Base-by-base conservation (phyloP, 1,139 yeast species). In the Saccharomycopsis crataegensis region DNA sequence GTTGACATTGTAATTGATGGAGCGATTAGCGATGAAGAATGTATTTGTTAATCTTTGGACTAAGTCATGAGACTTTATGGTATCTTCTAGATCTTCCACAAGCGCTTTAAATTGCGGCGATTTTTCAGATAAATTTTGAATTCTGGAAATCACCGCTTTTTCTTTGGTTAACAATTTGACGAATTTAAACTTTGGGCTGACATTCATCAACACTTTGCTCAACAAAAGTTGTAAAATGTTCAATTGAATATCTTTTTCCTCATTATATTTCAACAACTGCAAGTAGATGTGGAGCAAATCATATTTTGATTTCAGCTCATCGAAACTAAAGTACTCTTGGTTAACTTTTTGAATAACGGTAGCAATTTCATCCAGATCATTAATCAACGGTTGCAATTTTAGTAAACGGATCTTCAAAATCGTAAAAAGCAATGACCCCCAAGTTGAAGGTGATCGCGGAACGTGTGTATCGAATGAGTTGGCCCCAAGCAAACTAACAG, bases 1-100 rank as follows among this genome's bases (percentile, higher is more conserved):
- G 12, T 11, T 11, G 12, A 55, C 50, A 38, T 43, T 36, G 14
- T 49, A 9, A 45, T 49, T 54, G 16, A 56, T 44, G 6, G 43
- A 34, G 11, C 45, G 14, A 12, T 43, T 42, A 17, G 37, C 40
- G 7, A 16, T 32, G 42, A 49, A 54, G 17, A 48, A 55, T 5
- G 31, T 22, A 44, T 56, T 56, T n/a, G n/a, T 31, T 40, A 54
- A 40, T 43, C 57, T 46, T 34, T 40, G 51, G 28, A 54, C 16
- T 1, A 46, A n/a, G 32, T 55, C 55, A 6, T 46, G 12, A 8
- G 54, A 52, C 7, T 32, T 38, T 12, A 53, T 14, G 3, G 47
- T 17, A 17, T 14, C 43, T 7, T 32, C 44, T 5, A 52, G 16
- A 11, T 46, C 50, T 3, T 49, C 48, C 8, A 53, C 28, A 11